Base-by-base conservation (phyloP, 805 yeast species). In the Starmerella kuoi region DNA sequence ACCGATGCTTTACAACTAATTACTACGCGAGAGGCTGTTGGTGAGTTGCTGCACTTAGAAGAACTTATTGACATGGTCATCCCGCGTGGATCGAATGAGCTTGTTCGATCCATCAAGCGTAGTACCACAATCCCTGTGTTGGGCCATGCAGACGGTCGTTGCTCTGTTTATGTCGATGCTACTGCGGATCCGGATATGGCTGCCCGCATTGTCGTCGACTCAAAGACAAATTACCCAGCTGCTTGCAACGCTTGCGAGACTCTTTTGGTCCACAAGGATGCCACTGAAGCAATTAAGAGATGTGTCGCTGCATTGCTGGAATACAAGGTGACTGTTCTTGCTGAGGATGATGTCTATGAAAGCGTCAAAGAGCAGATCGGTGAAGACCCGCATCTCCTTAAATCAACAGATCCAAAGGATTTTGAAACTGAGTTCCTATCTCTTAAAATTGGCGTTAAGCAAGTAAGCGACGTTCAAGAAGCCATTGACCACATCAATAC, bases 231-330 rank as follows among this genome's bases (percentile, higher is more conserved):
- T 61, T 91, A 91, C 59, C 96, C 97, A 37, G 98, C 98, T 11
- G 99, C 95, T n/a, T 91, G 99, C 62, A 91, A 91, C 60, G 96
- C 98, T 6, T 88, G 75, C 42, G 99, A 91, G 61, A 84, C 91
- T 26, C 62, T 91, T 24, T 69, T 91, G 43, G 62, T 93, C 36
- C 72, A 54, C 60, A 63, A 67, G 38, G 59, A 62, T 21, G 64
- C 68, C 14, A 55, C 67, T n/a, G 56, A 60, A n/a, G 57, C 62
- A 11, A 38, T 59, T 20, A 48, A 53, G 14, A 25, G 43, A 3
- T 48, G 67, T 2, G 47, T 59, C 2, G 41, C 52, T 32, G 61
- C 70, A 0, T 66, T 88, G 46, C 54, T 72, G 5, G 74, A 66
- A 8, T 74, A 75, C 5, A 76, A 75, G n/a, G 94, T 93, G 22